Evolutionary conservation across 768 basidiomycete genomes (phyloP).

Genomic region (Phlebiopsis gigantea): DNA sequence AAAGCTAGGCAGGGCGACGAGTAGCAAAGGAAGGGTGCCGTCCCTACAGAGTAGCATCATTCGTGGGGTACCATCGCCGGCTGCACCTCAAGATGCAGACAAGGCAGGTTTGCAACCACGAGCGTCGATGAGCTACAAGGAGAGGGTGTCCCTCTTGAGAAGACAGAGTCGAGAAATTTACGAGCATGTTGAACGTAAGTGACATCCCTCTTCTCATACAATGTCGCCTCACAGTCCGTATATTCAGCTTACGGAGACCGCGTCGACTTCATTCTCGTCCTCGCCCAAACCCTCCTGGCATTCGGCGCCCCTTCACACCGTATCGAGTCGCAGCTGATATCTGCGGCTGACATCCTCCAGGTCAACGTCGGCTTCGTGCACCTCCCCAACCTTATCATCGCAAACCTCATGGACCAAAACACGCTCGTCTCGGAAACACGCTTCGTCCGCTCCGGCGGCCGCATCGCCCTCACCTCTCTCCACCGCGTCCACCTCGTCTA

Average conservation of each 20-base stretch:
- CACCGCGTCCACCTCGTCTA: conserved; percentile 82
- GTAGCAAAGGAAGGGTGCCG: not conserved
- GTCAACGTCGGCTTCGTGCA: conserved; percentile 82
- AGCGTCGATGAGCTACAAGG: conserved; percentile 12
- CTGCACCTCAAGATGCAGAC: not conserved
- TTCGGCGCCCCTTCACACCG: conserved; percentile 95
- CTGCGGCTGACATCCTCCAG: conserved; percentile 74
- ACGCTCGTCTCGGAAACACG: conserved; percentile 71
- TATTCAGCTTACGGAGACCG: conserved; percentile 12
- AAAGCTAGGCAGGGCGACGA: not conserved
- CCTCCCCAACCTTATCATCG: conserved; percentile 71
- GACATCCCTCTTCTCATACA: not conserved
- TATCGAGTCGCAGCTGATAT: conserved; percentile 81
- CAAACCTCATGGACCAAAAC: conserved; percentile 75
- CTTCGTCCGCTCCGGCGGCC: conserved; percentile 79
- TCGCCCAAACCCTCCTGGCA: conserved; percentile 84
- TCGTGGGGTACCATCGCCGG: not conserved
- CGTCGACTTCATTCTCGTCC: conserved; percentile 74
- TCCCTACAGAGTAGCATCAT: not conserved
- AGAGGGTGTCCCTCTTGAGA: conserved; percentile 6
- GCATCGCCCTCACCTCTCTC: conserved; percentile 76
- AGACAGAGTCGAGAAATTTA: conserved; percentile 15
- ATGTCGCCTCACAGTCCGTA: not conserved
- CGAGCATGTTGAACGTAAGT: conserved; percentile 21
- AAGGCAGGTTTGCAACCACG: not conserved